phyloP scores from a whole-genome alignment of 306 rosid genomes.

The Corylus americana region DNA sequence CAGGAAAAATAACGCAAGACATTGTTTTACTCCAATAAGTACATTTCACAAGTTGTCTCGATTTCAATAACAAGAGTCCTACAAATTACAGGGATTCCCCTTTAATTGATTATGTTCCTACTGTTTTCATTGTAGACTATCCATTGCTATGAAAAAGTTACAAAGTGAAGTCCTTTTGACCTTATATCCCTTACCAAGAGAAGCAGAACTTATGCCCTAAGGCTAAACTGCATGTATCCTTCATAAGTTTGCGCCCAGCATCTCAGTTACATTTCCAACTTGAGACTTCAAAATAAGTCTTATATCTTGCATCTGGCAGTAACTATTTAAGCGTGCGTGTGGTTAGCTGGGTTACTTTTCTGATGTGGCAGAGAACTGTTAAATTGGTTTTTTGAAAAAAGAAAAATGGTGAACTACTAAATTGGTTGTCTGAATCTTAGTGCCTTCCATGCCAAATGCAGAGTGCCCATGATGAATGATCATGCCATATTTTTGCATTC shows the following conservation, averaged over 20 bases:
- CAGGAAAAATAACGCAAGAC: too few relatives aligned
- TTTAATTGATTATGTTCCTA: background rate
- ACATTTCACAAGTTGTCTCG: background rate
- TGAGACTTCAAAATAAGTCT: background rate
- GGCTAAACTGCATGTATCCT: background rate
- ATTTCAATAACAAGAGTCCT: background rate
- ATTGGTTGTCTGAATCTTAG: background rate
- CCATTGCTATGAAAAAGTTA: background rate
- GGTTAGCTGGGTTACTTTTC: background rate
- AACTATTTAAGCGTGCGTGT: background rate
- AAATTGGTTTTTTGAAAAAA: background rate
- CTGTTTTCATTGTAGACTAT: background rate
- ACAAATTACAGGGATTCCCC: background rate
- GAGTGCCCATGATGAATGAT: background rate
- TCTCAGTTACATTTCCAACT: background rate
- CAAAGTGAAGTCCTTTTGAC: background rate
- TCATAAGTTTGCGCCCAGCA: background rate
- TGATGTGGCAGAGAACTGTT: background rate
- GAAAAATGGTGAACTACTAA: background rate
- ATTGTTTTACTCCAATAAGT: background rate
- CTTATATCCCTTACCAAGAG: background rate
- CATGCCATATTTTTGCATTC: background rate
- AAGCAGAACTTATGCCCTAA: background rate
- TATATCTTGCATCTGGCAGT: background rate
- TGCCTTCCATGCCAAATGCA: background rate